Evolutionary conservation across 1,284 basidiomycete species (phyloP).

Genomic region (Boletellus sp.): DNA sequence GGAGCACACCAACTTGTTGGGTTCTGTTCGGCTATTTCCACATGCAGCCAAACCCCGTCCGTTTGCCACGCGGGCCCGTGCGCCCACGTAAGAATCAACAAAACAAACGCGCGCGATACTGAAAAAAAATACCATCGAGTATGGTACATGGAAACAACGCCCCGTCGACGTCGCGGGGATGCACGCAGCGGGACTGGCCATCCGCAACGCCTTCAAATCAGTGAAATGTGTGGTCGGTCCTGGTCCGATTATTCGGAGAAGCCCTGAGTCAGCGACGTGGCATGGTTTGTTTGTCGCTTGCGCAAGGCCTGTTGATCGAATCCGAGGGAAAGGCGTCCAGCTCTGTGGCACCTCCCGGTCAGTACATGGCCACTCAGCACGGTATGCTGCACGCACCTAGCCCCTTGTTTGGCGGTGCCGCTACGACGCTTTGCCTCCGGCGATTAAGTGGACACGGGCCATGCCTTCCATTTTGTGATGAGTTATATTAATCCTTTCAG

Average conservation of each 20-base stretch:
- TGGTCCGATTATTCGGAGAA: conserved; percentile 11
- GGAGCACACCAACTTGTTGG: conserved; percentile 38
- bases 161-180: conserved; percentile 19
- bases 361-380: neutral
- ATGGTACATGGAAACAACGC: conserved; percentile 26
- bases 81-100: conserved; percentile 39
- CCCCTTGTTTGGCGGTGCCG: conserved; percentile 1
- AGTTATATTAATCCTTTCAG: conserved; percentile 27
- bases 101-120: conserved; percentile 31
- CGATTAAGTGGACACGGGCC: conserved; percentile 24
- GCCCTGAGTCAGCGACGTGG: conserved; percentile 10
- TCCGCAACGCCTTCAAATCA: conserved; percentile 15
- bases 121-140: conserved; percentile 30
- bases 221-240: conserved; percentile 2
- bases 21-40: conserved; percentile 41
- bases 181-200: conserved; percentile 15
- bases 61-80: conserved; percentile 40
- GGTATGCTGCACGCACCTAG: conserved; percentile 15
- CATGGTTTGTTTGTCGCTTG: conserved; percentile 32
- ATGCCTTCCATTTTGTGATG: conserved; percentile 12
- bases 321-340: conserved; percentile 9
- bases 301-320: conserved; percentile 32
- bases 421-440: conserved; percentile 12
- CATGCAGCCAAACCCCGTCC: conserved; percentile 37
- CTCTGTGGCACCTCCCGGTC: conserved; percentile 1